Percentiles rank a stretch among this genome's conserved stretches.
Conservation (phyloP, 208 protist species). For the Giardia muris region DNA sequence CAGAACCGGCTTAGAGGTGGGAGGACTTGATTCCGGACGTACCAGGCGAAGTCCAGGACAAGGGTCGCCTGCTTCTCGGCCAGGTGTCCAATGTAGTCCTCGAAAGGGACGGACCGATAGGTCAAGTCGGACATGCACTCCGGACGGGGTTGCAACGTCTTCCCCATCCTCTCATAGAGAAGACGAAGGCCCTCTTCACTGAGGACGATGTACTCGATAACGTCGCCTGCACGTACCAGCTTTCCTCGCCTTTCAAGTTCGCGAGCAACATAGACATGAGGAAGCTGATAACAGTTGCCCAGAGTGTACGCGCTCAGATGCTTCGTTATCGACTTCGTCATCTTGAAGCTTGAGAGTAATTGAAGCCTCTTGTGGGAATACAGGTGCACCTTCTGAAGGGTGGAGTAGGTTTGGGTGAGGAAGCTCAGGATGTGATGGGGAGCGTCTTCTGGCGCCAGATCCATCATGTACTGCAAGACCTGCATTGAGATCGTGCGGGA, state of each 20-base stretch:
- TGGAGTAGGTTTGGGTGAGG: background rate
- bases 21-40: background rate
- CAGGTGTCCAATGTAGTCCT: background rate
- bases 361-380: background rate
- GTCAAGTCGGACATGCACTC: background rate
- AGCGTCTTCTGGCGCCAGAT: background rate
- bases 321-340: conserved; percentile 22
- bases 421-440: background rate
- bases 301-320: background rate
- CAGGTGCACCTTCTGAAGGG: background rate
- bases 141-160: background rate
- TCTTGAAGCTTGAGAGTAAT: background rate
- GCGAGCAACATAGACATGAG: conserved; percentile 18
- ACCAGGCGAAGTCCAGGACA: conserved; percentile 4
- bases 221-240: background rate
- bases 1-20: conserved; percentile 8
- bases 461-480: background rate
- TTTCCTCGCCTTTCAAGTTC: background rate
- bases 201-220: conserved; percentile 18
- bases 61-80: background rate
- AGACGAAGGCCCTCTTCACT: background rate
- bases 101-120: background rate
- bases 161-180: background rate
- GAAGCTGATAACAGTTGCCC: background rate
- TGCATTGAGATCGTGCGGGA: conserved; percentile 60